phyloP scores from a whole-genome alignment of 257 asterid species.

The Lycium ferocissimum region DNA sequence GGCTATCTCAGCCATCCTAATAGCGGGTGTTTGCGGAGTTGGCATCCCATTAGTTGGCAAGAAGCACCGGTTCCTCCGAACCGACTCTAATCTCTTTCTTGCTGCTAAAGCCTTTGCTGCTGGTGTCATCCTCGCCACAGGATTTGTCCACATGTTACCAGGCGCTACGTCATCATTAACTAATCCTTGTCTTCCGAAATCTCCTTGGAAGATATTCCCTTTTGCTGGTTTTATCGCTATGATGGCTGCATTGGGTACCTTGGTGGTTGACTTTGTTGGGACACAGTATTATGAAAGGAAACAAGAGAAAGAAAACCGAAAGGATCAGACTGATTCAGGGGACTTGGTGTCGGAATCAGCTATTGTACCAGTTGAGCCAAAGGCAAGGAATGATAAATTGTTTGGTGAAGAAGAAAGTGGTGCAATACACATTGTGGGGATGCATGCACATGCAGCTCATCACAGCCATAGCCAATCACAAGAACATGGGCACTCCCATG shows the following conservation, averaged over 20 bases:
- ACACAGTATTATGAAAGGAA: constrained; percentile 92
- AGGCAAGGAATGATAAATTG: constrained; percentile 47
- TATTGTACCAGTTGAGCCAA: constrained; percentile 55
- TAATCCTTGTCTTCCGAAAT: constrained; percentile 67
- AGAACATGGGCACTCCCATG: constrained; percentile 63
- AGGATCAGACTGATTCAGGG: constrained; percentile 43
- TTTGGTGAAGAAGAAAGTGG: constrained; percentile 93
- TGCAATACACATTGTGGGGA: constrained; percentile 88
- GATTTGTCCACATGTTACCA: constrained; percentile 95
- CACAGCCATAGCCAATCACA: constrained; percentile 80
- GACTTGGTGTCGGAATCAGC: constrained; percentile 60
- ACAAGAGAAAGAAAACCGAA: constrained; percentile 60
- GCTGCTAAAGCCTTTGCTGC: constrained; percentile 94
- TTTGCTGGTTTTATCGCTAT: constrained; percentile 94
- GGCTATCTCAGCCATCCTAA: constrained; percentile 75
- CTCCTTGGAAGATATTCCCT: constrained; percentile 87
- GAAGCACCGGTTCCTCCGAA: constrained; percentile 70
- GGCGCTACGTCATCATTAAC: constrained; percentile 75
- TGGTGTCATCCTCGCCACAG: constrained; percentile 97
- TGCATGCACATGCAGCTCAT: constrained; percentile 90
- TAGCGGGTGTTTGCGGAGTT: constrained; percentile 82
- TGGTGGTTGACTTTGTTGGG: constrained; percentile 85
- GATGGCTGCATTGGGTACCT: constrained; percentile 88
- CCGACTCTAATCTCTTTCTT: constrained; percentile 80
- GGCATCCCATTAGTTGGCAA: constrained; percentile 82